phyloP scores from a whole-genome alignment of 2,329 filamentous ascomycete species.

The Neodidymelliopsis sp. region DNA sequence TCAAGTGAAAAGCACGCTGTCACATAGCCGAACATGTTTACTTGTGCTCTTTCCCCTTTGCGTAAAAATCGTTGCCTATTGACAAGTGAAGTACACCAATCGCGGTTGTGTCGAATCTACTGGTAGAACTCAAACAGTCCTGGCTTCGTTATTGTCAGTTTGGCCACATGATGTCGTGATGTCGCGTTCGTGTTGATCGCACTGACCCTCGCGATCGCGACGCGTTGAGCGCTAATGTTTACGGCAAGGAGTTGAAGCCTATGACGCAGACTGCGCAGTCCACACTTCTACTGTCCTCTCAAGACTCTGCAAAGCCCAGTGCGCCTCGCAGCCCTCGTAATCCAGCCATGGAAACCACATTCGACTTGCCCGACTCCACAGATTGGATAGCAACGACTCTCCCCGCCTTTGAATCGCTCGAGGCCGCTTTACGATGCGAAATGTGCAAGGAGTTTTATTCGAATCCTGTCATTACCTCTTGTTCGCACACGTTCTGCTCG shows the following conservation, averaged over 20 bases:
- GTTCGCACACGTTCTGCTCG: slow-evolving; percentile 96
- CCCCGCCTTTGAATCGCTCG: slow-evolving; percentile 71
- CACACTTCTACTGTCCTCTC: slow-evolving; percentile 15
- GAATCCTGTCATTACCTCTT: slow-evolving; percentile 93
- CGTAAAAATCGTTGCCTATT: too few relatives aligned
- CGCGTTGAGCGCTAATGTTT: slow-evolving; percentile 8
- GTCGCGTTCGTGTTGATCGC: slow-evolving; percentile 2
- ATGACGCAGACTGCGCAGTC: slow-evolving; percentile 13
- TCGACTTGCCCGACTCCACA: slow-evolving; percentile 74
- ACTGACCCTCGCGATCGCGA: slow-evolving; percentile 20
- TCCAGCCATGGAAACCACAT: slow-evolving; percentile 40
- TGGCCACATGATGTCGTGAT: slow-evolving; percentile 5
- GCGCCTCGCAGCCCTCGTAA: slow-evolving; percentile 7
- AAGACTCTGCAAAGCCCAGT: slow-evolving; percentile 2
- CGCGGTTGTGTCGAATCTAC: too few relatives aligned
- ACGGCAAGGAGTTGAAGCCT: slow-evolving; percentile 22
- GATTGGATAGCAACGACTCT: slow-evolving; percentile 82
- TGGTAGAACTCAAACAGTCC: too few relatives aligned
- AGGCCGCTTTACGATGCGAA: slow-evolving; percentile 88
- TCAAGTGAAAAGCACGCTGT: too few relatives aligned
- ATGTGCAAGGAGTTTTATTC: slow-evolving; percentile 98
- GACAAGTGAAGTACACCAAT: too few relatives aligned
- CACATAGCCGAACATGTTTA: too few relatives aligned
- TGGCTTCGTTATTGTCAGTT: not conserved
- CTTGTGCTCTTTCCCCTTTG: too few relatives aligned